A percentile compares a stretch with the other conserved stretches of the same genome.
phyloP scores from a whole-genome alignment of 2,329 filamentous ascomycete genomes.

The Rutstroemia sp. region DNA sequence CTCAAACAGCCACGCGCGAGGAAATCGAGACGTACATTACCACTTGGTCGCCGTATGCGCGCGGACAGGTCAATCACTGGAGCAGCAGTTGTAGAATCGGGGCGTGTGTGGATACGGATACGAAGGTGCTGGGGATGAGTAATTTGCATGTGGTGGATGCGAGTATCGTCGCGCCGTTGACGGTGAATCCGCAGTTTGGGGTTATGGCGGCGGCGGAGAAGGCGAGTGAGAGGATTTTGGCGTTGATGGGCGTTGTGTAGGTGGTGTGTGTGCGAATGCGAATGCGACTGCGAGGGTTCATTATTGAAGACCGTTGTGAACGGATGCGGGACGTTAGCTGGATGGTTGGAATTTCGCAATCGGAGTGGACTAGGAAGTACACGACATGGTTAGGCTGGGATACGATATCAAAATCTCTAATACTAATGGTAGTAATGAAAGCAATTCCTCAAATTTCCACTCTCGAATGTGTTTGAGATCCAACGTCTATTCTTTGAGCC shows the following conservation, averaged over 20 bases:
- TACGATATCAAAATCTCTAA: too few relatives aligned
- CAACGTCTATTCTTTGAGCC: too few relatives aligned
- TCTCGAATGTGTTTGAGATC: too few relatives aligned
- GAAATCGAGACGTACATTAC: conserved; percentile 45
- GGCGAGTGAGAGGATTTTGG: conserved; percentile 41
- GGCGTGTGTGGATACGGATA: conserved; percentile 40
- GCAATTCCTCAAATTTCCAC: too few relatives aligned
- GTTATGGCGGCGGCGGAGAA: conserved; percentile 47
- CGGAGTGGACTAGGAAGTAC: too few relatives aligned
- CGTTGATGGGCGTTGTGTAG: neutral
- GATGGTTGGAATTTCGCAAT: too few relatives aligned
- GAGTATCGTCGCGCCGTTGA: conserved; percentile 42
- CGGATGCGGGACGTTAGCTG: too few relatives aligned
- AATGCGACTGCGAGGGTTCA: neutral
- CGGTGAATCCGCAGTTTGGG: conserved; percentile 47
- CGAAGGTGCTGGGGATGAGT: conserved; percentile 39
- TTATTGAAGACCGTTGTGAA: too few relatives aligned
- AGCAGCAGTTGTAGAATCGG: conserved; percentile 44
- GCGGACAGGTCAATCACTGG: conserved; percentile 46
- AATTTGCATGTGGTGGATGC: conserved; percentile 47
- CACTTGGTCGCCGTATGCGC: conserved; percentile 39
- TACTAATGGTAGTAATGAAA: too few relatives aligned
- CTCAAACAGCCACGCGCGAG: conserved; percentile 37
- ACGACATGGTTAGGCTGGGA: too few relatives aligned
- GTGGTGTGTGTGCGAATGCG: neutral